These are phyloP conservation scores for Microcyclosporella mali DNA, from an alignment of 2,329 filamentous ascomycete species.

Conservation along the genomic window DNA sequence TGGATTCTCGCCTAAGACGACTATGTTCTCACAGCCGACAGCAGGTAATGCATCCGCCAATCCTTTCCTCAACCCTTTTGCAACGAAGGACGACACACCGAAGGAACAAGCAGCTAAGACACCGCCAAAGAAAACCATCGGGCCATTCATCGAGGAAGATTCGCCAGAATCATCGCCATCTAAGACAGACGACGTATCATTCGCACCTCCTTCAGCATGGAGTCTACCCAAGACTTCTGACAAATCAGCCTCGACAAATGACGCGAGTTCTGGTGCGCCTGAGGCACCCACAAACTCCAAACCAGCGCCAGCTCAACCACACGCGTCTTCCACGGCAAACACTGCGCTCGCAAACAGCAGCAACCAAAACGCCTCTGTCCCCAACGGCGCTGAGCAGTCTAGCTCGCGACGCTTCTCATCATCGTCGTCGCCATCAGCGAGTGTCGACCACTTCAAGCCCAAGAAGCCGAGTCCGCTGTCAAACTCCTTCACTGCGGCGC, in stretches of 20 bases:
- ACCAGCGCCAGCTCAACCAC: slow-evolving; percentile 10
- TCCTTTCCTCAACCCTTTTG: too few species aligned
- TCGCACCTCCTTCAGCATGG: slow-evolving; percentile 1
- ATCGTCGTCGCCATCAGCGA: background rate
- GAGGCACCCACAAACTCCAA: slow-evolving; percentile 5
- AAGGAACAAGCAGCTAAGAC: background rate
- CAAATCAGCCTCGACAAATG: too few species aligned
- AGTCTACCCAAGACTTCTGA: too few species aligned
- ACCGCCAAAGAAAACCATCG: background rate
- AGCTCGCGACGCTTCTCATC: slow-evolving; percentile 3
- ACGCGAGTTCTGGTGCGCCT: too few species aligned
- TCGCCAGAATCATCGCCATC: background rate
- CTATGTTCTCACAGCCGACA: too few species aligned
- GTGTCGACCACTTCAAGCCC: slow-evolving; percentile 18
- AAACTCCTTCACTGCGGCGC: slow-evolving; percentile 25
- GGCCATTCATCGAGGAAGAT: background rate
- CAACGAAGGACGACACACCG: too few species aligned
- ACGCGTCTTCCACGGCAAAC: slow-evolving; percentile 3
- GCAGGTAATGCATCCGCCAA: too few species aligned
- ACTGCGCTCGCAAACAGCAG: slow-evolving; percentile 1
- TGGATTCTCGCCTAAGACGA: too few species aligned
- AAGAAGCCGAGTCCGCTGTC: slow-evolving; percentile 31
- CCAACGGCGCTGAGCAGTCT: slow-evolving; percentile 6
- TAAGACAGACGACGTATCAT: slow-evolving; percentile 10
- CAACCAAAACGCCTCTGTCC: slow-evolving; percentile 7